Conservation (phyloP, 2,329 filamentous ascomycete genomes). For the Plectosphaerella cucumerina region DNA sequence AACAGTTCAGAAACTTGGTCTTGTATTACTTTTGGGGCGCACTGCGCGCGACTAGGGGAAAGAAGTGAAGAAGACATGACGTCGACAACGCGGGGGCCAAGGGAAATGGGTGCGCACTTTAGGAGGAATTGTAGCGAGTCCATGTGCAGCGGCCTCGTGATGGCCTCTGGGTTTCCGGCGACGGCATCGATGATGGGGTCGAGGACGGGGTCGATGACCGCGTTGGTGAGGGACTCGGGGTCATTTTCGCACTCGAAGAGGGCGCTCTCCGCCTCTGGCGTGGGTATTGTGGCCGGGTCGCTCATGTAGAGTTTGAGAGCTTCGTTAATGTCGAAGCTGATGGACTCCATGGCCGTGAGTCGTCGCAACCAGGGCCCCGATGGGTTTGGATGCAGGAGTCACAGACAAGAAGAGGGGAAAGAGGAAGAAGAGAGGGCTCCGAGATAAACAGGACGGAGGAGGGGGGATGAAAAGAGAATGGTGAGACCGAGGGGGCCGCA, state of each 20-base stretch:
- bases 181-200: constrained; percentile 92
- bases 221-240: constrained; percentile 73
- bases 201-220: constrained; percentile 77
- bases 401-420: background rate
- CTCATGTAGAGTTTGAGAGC: constrained; percentile 96
- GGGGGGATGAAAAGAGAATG: background rate
- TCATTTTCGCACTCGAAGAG: constrained; percentile 92
- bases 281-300: constrained; percentile 78
- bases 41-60: constrained; percentile 3
- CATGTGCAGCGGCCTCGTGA: constrained; percentile 73
- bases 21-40: background rate
- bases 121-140: constrained; percentile 93
- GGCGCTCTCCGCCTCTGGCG: constrained; percentile 77
- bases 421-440: background rate
- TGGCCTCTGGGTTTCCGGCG: constrained; percentile 85
- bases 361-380: constrained; percentile 9
- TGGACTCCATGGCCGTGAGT: constrained; percentile 59
- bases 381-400: constrained; percentile 8
- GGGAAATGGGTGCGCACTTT: constrained; percentile 75
- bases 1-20: constrained; percentile 50
- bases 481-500: constrained; percentile 1
- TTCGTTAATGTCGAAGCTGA: constrained; percentile 93
- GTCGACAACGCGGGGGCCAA: constrained; percentile 14
- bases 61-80: background rate
- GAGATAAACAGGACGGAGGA: constrained; percentile 2